A percentile compares a stretch with the other conserved stretches of the same genome.
These are phyloP conservation scores for Quercus phellos DNA, from an alignment of 331 rosid genomes.

Conservation along the genomic window DNA sequence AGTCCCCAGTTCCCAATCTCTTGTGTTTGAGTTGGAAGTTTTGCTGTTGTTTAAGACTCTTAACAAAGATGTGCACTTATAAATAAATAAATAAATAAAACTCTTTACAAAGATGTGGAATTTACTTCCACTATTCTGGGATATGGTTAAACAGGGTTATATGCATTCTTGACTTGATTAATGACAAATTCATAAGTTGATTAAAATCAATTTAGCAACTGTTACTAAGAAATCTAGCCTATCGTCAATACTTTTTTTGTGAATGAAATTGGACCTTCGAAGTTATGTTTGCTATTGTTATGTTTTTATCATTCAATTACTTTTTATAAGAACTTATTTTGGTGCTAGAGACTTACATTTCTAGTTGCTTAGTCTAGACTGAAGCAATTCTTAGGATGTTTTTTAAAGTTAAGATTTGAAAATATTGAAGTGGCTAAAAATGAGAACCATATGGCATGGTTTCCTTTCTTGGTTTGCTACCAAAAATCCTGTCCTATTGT, in stretches of 20 bases:
- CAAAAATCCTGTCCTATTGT: not conserved
- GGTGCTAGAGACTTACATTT: not conserved
- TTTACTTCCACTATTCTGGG: too few species aligned
- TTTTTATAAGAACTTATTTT: not conserved
- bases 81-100: too few species aligned
- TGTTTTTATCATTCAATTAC: not conserved
- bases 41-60: too few species aligned
- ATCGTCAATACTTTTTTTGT: not conserved
- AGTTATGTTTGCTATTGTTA: not conserved
- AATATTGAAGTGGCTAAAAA: not conserved
- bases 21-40: too few species aligned
- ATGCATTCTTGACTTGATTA: not conserved
- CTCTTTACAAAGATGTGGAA: too few species aligned
- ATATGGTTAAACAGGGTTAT: not conserved
- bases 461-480: not conserved
- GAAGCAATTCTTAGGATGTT: not conserved
- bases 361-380: not conserved
- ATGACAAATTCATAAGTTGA: not conserved
- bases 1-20: too few species aligned
- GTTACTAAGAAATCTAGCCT: not conserved
- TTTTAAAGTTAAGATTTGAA: not conserved
- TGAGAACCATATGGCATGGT: not conserved
- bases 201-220: not conserved
- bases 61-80: too few species aligned
- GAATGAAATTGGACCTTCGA: not conserved